Evolutionary conservation across 176 grass and related monocot genomes (phyloP).

Genomic region (Eragrostis nindensis): DNA sequence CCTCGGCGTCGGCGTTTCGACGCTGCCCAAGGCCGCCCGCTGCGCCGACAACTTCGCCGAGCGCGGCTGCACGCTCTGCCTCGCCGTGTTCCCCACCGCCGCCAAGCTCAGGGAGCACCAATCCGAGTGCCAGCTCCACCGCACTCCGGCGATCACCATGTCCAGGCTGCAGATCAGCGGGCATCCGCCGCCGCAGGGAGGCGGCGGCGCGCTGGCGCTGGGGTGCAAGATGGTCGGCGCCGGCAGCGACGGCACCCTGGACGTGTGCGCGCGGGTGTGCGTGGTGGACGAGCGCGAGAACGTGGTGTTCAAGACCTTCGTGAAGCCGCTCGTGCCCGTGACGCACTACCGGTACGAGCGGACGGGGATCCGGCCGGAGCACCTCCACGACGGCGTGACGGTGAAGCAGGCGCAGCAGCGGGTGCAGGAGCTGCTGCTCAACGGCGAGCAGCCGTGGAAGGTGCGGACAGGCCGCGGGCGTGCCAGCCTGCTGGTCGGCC

Average conservation of each 20-base stretch:
- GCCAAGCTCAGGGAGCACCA: constrained; percentile 35
- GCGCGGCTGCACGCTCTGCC: constrained; percentile 65
- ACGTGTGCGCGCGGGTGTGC: constrained; percentile 83
- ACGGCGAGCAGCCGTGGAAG: constrained; percentile 73
- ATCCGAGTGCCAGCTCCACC: constrained; percentile 31
- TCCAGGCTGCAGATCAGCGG: background rate
- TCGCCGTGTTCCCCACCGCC: constrained; percentile 49
- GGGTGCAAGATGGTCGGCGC: constrained; percentile 89
- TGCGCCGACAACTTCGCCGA: constrained; percentile 61
- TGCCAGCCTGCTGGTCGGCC: constrained; percentile 58
- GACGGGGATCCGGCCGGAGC: constrained; percentile 72
- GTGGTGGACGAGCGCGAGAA: constrained; percentile 64
- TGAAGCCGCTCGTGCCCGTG: constrained; percentile 73
- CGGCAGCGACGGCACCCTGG: constrained; percentile 67
- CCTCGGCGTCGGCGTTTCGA: constrained; percentile 61
- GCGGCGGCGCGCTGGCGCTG: constrained; percentile 51
- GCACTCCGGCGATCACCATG: background rate
- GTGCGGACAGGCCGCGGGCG: constrained; percentile 33
- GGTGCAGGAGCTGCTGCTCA: constrained; percentile 58
- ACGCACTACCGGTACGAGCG: constrained; percentile 77
- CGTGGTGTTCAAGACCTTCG: constrained; percentile 51
- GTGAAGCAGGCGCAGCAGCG: constrained; percentile 52
- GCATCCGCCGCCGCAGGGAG: background rate
- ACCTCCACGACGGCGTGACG: constrained; percentile 49
- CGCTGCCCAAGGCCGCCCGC: constrained; percentile 56